Percentiles rank a stretch among this genome's conserved stretches.
phyloP scores from a whole-genome alignment of 1,139 yeast genomes.

The Nakaseomyces bracarensis region DNA sequence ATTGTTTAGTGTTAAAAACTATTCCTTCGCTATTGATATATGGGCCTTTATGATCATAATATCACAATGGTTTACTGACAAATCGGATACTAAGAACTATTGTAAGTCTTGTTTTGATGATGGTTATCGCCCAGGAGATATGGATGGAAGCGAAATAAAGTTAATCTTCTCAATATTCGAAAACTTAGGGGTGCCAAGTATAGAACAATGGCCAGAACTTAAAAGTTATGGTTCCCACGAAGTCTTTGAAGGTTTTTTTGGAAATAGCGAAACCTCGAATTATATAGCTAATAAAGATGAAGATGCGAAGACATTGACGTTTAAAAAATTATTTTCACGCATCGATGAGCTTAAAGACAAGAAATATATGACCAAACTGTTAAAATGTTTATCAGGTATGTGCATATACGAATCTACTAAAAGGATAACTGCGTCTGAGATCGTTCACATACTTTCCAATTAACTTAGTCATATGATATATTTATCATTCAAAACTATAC shows the following conservation, averaged over 20 bases:
- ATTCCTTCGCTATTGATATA: slow-evolving; percentile 58
- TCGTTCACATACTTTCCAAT: slow-evolving; percentile 15
- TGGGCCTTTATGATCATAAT: slow-evolving; percentile 74
- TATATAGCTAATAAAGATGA: background rate
- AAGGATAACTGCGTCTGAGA: slow-evolving; percentile 28
- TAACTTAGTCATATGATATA: background rate
- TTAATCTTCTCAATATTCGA: slow-evolving; percentile 55
- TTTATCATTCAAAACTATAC: too few relatives aligned
- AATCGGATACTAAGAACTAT: slow-evolving; percentile 36
- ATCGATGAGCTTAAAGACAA: slow-evolving; percentile 25
- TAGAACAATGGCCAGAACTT: slow-evolving; percentile 43
- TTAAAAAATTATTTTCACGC: slow-evolving; percentile 10
- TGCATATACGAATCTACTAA: slow-evolving; percentile 30
- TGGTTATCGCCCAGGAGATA: slow-evolving; percentile 32
- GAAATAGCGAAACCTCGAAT: slow-evolving; percentile 13
- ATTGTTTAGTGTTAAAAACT: slow-evolving; percentile 57
- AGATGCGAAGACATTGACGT: background rate
- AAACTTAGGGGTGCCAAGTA: slow-evolving; percentile 61
- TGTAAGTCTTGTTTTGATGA: slow-evolving; percentile 27
- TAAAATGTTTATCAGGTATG: slow-evolving; percentile 31
- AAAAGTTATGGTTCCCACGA: slow-evolving; percentile 35
- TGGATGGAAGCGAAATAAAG: slow-evolving; percentile 50
- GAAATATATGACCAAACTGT: slow-evolving; percentile 15
- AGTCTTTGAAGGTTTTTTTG: slow-evolving; percentile 34
- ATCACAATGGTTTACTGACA: slow-evolving; percentile 47